Base-by-base conservation (phyloP, 2,329 filamentous ascomycete genomes). In the Cyphellophora europaea region DNA sequence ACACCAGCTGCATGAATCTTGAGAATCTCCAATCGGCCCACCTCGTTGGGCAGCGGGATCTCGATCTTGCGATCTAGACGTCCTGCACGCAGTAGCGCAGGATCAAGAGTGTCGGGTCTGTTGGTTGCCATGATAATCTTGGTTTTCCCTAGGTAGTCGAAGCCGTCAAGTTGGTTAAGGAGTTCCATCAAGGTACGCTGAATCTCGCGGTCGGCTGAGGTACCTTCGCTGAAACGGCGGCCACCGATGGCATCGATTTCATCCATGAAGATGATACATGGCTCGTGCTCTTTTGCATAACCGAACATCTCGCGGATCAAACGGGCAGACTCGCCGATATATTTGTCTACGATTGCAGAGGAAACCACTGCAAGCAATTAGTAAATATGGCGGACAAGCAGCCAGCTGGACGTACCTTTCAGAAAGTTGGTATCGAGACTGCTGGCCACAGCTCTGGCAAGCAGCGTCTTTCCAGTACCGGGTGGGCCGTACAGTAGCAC, bases 81-180 rank as follows among this genome's bases (percentile, higher is more conserved):
- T 52, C 89, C 89, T 28, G 89, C 89, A 66, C 89, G 80, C 37
- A 98, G 72, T 52, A 98, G 69, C 2, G 89, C 89, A 19, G 89
- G 89, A 56, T 98, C 89, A 32, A 98, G 76, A 1, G 89, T 96
- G 60, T 96, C 89, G 11, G 89, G 91, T 64, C 91, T 74, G 71
- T 98, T 98, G 40, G 91, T 96, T 23, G 88, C 91, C 93, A 98
- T 98, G 67, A 98, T 98, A 59, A 98, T 98, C 71, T 98, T 98
- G 36, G 91, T 98, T 72, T 98, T 95, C 51, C 93, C 91, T 23
- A 98, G 74, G 66, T 98, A 98, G 66, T 98, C 91, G 68, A 98
- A 98, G 49, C 93, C 91, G 58, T 98, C 91, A 35, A 98, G 77
- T 63, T 98, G 91, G 65, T 98, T 98, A 44, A 98, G 80, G 36